phyloP scores from a whole-genome alignment of 257 asterid species.

The Nyctanthes arbortristis region DNA sequence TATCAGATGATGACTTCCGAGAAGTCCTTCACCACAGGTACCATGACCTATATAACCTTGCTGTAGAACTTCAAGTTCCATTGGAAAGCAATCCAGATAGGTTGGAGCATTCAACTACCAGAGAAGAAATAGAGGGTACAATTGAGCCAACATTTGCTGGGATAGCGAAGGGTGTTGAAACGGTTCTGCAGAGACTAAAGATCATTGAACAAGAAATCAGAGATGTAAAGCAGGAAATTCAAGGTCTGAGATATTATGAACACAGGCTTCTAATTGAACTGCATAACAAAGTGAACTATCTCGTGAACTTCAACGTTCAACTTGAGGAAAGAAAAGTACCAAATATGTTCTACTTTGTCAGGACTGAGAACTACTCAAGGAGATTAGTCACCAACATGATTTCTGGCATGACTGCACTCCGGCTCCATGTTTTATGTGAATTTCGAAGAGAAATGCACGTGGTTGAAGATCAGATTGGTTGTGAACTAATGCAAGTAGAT shows the following conservation, averaged over 20 bases:
- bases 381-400: conserved; percentile 68
- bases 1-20: conserved; percentile 87
- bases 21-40: conserved; percentile 82
- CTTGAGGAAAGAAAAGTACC: conserved; percentile 81
- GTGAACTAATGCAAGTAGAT: conserved; percentile 81
- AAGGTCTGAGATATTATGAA: conserved; percentile 83
- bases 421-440: conserved; percentile 82
- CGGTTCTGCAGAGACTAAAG: conserved; percentile 70
- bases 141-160: conserved; percentile 76
- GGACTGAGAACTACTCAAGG: conserved; percentile 77
- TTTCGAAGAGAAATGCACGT: conserved; percentile 80
- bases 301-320: conserved; percentile 67
- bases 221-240: conserved; percentile 82
- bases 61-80: conserved; percentile 78
- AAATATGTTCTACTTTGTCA: conserved; percentile 71
- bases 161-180: conserved; percentile 85
- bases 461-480: conserved; percentile 78
- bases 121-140: conserved; percentile 45
- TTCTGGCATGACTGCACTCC: conserved; percentile 73
- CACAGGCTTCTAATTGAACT: conserved; percentile 67
- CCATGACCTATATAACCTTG: conserved; percentile 77
- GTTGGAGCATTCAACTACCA: conserved; percentile 19
- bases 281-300: conserved; percentile 71
- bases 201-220: conserved; percentile 85
- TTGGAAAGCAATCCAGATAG: conserved; percentile 46